Conservation (phyloP, 768 basidiomycete species). For the Trametes gibbosa region DNA sequence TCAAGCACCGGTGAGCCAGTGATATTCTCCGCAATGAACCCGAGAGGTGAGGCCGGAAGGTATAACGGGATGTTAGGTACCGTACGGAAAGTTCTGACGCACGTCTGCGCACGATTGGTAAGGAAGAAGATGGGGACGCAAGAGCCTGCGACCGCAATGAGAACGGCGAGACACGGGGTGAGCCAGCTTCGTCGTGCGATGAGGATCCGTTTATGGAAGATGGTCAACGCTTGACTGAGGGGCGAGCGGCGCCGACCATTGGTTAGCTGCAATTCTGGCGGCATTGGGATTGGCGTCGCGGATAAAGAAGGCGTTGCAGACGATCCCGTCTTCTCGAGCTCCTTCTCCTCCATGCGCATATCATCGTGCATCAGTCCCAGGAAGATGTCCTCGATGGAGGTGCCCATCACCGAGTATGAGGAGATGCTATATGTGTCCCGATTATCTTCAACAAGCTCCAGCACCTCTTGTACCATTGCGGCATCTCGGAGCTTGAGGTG, state of each 20-base stretch:
- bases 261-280: conserved; percentile 38
- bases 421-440: conserved; percentile 36
- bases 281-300: not conserved
- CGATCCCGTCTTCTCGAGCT: conserved; percentile 18
- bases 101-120: conserved; percentile 47
- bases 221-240: conserved; percentile 64
- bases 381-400: conserved; percentile 82
- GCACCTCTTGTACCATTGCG: conserved; percentile 49
- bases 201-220: conserved; percentile 68
- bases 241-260: conserved; percentile 54
- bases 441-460: conserved; percentile 52
- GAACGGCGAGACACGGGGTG: conserved; percentile 49
- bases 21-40: conserved; percentile 28
- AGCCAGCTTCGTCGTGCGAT: conserved; percentile 70
- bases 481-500: conserved; percentile 64
- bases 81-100: conserved; percentile 39
- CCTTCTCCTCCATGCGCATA: conserved; percentile 28
- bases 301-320: conserved; percentile 14
- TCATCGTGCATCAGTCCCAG: conserved; percentile 60
- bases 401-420: conserved; percentile 67
- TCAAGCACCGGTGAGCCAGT: conserved; percentile 40
- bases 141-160: conserved; percentile 54
- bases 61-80: conserved; percentile 48
- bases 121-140: conserved; percentile 70
- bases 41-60: conserved; percentile 48